A percentile compares a stretch with the other conserved stretches of the same genome.
These are phyloP conservation scores for Zygosaccharomyces kombuchaensis DNA, from an alignment of 805 yeast genomes.

Conservation along the genomic window DNA sequence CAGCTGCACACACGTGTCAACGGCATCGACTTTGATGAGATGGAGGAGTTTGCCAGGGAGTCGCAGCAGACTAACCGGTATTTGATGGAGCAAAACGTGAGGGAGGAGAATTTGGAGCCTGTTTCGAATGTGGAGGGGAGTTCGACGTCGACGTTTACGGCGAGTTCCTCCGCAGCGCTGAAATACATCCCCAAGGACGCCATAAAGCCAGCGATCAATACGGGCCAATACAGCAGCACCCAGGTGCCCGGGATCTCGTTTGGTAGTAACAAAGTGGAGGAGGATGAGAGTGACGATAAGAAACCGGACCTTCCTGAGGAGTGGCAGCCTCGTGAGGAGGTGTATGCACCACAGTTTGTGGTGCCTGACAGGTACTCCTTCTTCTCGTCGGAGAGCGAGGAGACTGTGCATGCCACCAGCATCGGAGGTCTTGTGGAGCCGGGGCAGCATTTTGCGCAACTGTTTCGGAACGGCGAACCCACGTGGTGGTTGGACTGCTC, in stretches of 20 bases:
- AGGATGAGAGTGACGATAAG: conserved; percentile 12
- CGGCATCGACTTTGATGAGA: conserved; percentile 88
- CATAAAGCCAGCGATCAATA: not conserved
- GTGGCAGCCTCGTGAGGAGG: conserved; percentile 2
- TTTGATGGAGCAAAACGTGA: conserved; percentile 21
- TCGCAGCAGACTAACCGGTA: conserved; percentile 47
- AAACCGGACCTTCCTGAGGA: conserved; percentile 1
- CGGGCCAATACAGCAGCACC: not conserved
- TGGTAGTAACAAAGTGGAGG: conserved; percentile 38
- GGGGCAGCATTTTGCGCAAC: conserved; percentile 58
- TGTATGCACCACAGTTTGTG: conserved; percentile 12
- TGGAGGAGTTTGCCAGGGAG: conserved; percentile 72
- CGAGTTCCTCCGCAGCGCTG: conserved; percentile 48
- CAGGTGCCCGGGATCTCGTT: conserved; percentile 36
- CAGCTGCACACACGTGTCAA: conserved; percentile 52
- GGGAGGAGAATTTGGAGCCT: not conserved
- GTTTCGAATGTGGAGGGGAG: conserved; percentile 5
- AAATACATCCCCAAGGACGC: conserved; percentile 52
- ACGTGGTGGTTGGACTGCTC: conserved; percentile 96
- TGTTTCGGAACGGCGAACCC: conserved; percentile 67
- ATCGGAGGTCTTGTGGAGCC: conserved; percentile 69
- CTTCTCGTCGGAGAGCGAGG: conserved; percentile 76
- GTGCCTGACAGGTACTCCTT: conserved; percentile 80
- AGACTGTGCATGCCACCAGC: conserved; percentile 86
- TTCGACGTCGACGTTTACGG: conserved; percentile 34